Evolutionary conservation across 2,329 filamentous ascomycete genomes (phyloP).

Genomic region (Beauveria medogensis): DNA sequence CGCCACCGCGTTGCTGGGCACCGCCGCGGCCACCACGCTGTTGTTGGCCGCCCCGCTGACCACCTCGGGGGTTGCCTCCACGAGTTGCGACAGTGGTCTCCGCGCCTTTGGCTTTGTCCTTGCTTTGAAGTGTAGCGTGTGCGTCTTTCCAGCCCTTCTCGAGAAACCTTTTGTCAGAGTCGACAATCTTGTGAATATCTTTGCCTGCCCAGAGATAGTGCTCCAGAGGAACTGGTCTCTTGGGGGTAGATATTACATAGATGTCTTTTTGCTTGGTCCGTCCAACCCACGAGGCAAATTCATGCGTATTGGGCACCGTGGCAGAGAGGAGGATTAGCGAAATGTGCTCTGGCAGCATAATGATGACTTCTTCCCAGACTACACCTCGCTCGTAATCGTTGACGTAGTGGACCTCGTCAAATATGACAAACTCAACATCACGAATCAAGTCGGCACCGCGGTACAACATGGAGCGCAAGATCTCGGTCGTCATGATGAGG

Average conservation of each 20-base stretch:
- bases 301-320: conserved; percentile 93
- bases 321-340: conserved; percentile 91
- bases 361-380: conserved; percentile 99
- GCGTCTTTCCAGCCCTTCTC: conserved; percentile 94
- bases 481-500: conserved; percentile 98
- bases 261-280: conserved; percentile 98
- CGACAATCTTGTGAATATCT: conserved; percentile 88
- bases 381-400: conserved; percentile 94
- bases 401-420: conserved; percentile 98
- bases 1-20: conserved; percentile 43
- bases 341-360: conserved; percentile 96
- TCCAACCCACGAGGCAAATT: conserved; percentile 97
- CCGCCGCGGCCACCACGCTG: conserved; percentile 35
- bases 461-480: conserved; percentile 96
- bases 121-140: conserved; percentile 71
- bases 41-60: conserved; percentile 25
- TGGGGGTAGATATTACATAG: conserved; percentile 95
- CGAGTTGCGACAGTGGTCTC: conserved; percentile 27
- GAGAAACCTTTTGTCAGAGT: conserved; percentile 82
- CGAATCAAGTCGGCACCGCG: conserved; percentile 90
- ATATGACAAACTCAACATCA: conserved; percentile 97
- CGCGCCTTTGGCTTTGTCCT: conserved; percentile 59
- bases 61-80: conserved; percentile 30
- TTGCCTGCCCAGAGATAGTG: conserved; percentile 96
- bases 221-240: conserved; percentile 87